These are phyloP conservation scores for Claviceps monticola DNA, from an alignment of 2,329 filamentous ascomycete species.

Conservation along the genomic window DNA sequence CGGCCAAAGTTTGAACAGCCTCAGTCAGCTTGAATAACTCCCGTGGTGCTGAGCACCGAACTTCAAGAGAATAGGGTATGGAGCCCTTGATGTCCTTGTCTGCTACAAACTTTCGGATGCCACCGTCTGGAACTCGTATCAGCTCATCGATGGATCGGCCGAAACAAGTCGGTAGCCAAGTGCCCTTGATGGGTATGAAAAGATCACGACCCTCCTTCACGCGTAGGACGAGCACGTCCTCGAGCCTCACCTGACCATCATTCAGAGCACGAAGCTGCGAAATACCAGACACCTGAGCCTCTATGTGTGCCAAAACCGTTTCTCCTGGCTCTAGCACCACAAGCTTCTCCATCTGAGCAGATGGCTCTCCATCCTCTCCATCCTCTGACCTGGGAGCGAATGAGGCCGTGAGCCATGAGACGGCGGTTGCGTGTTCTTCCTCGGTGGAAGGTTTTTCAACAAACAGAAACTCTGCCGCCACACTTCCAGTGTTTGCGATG, in stretches of 20 bases:
- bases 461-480: conserved; percentile 67
- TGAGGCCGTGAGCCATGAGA: conserved; percentile 57
- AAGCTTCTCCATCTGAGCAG: conserved; percentile 24
- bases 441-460: conserved; percentile 51
- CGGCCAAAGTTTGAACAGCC: conserved; percentile 46
- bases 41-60: conserved; percentile 68
- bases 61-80: conserved; percentile 41
- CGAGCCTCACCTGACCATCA: conserved; percentile 47
- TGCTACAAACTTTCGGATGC: conserved; percentile 44
- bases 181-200: conserved; percentile 68
- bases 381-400: conserved; percentile 36
- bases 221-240: conserved; percentile 78
- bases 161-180: conserved; percentile 72
- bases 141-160: conserved; percentile 80
- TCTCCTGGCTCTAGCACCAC: conserved; percentile 76
- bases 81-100: conserved; percentile 27
- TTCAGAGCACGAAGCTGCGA: conserved; percentile 58
- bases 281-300: conserved; percentile 50
- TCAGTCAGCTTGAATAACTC: conserved; percentile 86
- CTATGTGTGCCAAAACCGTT: conserved; percentile 56
- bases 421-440: conserved; percentile 21
- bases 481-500: conserved; percentile 82
- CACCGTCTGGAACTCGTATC: conserved; percentile 70
- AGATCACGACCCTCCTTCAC: conserved; percentile 78
- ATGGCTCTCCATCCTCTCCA: conserved; percentile 9